phyloP scores from a whole-genome alignment of 805 yeast species.

The Wickerhamiella shivajii region DNA sequence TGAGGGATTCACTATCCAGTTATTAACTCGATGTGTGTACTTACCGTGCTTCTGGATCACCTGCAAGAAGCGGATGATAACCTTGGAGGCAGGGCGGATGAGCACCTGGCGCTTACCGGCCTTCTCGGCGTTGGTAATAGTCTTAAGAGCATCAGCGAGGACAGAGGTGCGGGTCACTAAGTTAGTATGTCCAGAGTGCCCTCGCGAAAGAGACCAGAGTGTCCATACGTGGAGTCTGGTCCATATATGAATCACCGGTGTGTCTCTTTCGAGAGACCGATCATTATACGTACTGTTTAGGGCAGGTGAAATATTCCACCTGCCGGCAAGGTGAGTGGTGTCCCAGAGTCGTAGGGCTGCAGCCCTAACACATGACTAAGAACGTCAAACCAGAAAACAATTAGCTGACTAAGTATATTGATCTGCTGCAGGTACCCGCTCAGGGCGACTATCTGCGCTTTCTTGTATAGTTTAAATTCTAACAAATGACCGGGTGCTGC shows the following conservation, averaged over 20 bases:
- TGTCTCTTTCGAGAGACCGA: constrained; percentile 24
- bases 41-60: constrained; percentile 96
- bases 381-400: no score
- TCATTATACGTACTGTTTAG: no score
- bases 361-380: no score
- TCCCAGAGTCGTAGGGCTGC: no score
- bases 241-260: constrained; percentile 17
- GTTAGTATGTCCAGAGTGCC: constrained; percentile 16
- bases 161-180: constrained; percentile 96
- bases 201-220: constrained; percentile 16
- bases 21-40: constrained; percentile 66
- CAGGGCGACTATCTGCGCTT: no score
- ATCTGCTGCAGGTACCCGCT: no score
- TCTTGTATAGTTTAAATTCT: no score
- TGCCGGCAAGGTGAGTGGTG: no score
- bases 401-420: no score
- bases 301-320: no score
- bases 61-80: constrained; percentile 88
- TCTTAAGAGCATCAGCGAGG: constrained; percentile 95
- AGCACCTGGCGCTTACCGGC: constrained; percentile 98
- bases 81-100: constrained; percentile 97
- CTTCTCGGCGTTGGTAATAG: constrained; percentile 98
- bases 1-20: constrained; percentile 64
- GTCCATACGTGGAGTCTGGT: constrained; percentile 19
- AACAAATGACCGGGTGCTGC: no score